phyloP scores from a whole-genome alignment of 352 stramenopile genomes.

The Globisporangium iwayamae region DNA sequence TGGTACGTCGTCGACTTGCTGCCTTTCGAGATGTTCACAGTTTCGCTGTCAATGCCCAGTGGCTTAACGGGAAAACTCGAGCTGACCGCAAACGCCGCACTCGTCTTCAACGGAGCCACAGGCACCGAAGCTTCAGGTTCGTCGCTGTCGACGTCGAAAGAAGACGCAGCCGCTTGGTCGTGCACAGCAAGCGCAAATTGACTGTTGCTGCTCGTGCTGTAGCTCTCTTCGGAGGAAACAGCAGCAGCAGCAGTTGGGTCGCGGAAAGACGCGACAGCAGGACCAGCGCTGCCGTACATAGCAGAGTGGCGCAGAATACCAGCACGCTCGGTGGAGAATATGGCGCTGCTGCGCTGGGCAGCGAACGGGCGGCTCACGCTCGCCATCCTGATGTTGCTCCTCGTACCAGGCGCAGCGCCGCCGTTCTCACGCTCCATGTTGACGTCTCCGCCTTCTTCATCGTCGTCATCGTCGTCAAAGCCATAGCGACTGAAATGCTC shows the following conservation, averaged over 20 bases:
- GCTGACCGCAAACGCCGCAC: slow-evolving; percentile 34
- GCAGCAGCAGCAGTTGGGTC: background rate
- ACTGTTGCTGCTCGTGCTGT: no score
- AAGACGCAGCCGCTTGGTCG: background rate
- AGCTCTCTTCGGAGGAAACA: background rate
- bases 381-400: slow-evolving; percentile 23
- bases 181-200: background rate
- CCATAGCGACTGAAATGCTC: slow-evolving; percentile 87
- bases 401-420: slow-evolving; percentile 19
- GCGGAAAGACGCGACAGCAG: slow-evolving; percentile 36
- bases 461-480: slow-evolving; percentile 70
- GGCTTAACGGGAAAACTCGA: slow-evolving; percentile 28
- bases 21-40: slow-evolving; percentile 19
- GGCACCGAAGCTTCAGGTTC: slow-evolving; percentile 12
- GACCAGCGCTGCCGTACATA: slow-evolving; percentile 27
- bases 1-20: slow-evolving; percentile 69
- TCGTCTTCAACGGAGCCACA: slow-evolving; percentile 21
- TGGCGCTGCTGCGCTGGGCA: slow-evolving; percentile 12
- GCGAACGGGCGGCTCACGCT: slow-evolving; percentile 20
- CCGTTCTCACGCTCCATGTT: slow-evolving; percentile 23
- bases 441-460: slow-evolving; percentile 32
- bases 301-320: slow-evolving; percentile 42
- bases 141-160: slow-evolving; percentile 22
- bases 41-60: slow-evolving; percentile 33
- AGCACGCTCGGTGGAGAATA: slow-evolving; percentile 31